A percentile compares a stretch with the other conserved stretches of the same genome.
phyloP scores from a whole-genome alignment of 495 filamentous ascomycete species.

The Aspergillus nanangensis region DNA sequence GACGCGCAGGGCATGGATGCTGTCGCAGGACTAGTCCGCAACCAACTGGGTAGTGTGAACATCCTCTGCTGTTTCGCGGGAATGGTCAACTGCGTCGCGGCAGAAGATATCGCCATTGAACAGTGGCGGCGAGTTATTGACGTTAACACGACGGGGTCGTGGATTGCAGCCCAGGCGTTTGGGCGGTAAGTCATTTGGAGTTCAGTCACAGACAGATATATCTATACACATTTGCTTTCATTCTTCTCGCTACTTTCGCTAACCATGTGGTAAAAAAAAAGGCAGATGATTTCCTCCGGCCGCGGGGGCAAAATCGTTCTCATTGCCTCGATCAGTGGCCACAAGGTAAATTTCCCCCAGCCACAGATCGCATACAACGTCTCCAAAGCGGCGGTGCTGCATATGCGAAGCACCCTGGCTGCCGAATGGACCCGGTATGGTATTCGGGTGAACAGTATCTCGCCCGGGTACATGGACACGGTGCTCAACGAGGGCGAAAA shows the following conservation, averaged over 20 bases:
- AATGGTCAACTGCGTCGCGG: conserved; percentile 54
- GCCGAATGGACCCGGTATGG: conserved; percentile 48
- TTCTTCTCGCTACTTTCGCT: too few relatives aligned
- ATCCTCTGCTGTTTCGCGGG: conserved; percentile 64
- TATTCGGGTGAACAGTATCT: conserved; percentile 64
- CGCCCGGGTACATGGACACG: conserved; percentile 75
- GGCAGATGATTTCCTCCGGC: conserved; percentile 22
- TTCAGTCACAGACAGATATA: neutral
- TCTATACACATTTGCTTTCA: neutral
- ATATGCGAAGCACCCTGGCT: conserved; percentile 28
- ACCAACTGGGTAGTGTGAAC: conserved; percentile 46
- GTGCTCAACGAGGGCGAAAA: conserved; percentile 64
- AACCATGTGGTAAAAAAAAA: too few relatives aligned
- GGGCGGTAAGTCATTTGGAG: conserved; percentile 37
- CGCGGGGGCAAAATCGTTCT: conserved; percentile 58
- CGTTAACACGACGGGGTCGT: conserved; percentile 63
- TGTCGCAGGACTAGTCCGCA: conserved; percentile 33
- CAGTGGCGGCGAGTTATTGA: conserved; percentile 57
- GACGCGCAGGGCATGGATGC: conserved; percentile 39
- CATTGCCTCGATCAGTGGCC: conserved; percentile 61
- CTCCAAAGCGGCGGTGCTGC: conserved; percentile 34
- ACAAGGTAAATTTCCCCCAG: conserved; percentile 48
- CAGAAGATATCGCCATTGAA: conserved; percentile 46
- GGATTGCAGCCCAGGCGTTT: conserved; percentile 58
- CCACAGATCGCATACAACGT: conserved; percentile 41